Evolutionary conservation across 306 rosid genomes (phyloP).

Genomic region (Vachellia collinsii): DNA sequence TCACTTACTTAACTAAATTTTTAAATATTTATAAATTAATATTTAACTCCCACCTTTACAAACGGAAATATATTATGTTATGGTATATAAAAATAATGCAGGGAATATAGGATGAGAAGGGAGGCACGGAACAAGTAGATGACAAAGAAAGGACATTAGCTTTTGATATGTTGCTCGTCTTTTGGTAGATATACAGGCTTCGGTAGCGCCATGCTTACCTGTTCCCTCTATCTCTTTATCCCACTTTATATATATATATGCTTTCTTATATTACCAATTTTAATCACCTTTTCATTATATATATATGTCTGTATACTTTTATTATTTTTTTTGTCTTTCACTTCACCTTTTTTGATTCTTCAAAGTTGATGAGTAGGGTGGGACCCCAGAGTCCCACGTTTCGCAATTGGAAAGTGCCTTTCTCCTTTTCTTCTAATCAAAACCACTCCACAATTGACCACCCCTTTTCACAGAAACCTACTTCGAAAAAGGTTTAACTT

Average conservation of each 20-base stretch:
- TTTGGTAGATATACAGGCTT: constrained; percentile 74
- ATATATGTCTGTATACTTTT: too few species aligned
- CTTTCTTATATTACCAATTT: constrained; percentile 33
- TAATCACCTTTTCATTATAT: constrained; percentile 10
- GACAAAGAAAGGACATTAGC: constrained; percentile 51
- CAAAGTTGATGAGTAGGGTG: neutral
- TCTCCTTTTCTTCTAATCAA: constrained; percentile 8
- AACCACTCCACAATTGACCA: constrained; percentile 35
- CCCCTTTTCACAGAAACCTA: neutral
- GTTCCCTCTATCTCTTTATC: constrained; percentile 41
- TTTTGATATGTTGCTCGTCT: constrained; percentile 48
- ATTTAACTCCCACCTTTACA: too few species aligned
- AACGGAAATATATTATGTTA: too few species aligned
- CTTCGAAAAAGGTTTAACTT: neutral
- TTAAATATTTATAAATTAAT: too few species aligned
- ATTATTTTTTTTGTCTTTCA: constrained; percentile 13
- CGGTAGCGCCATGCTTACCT: constrained; percentile 69
- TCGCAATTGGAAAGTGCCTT: neutral
- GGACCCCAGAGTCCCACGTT: neutral
- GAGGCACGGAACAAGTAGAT: constrained; percentile 50
- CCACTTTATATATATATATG: neutral
- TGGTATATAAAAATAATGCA: neutral
- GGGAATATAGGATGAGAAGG: neutral
- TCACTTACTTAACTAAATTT: too few species aligned
- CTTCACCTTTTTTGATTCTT: constrained; percentile 32